These are phyloP conservation scores for Heracleum sosnowskyi DNA, from an alignment of 129 eudicot genomes.

Conservation along the genomic window DNA sequence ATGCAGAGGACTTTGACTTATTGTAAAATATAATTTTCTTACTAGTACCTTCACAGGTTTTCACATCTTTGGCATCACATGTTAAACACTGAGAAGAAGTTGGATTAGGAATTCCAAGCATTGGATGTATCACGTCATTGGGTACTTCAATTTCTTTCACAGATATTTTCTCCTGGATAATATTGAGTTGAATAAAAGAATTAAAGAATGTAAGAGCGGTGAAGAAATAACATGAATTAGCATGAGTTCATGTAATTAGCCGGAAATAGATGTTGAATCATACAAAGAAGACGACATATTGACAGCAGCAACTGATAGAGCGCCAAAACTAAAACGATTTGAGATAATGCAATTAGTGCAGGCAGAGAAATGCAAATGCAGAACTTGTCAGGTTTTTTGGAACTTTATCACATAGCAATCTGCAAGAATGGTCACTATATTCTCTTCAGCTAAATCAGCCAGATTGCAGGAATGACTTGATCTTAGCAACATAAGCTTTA, in stretches of 20 bases:
- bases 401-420: not conserved
- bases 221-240: not conserved
- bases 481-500: not conserved
- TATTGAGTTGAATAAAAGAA: not conserved
- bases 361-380: not conserved
- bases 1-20: not conserved
- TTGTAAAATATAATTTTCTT: not conserved
- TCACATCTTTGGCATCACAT: slow-evolving; percentile 60
- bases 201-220: not conserved
- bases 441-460: not conserved
- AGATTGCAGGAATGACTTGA: not conserved
- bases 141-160: slow-evolving; percentile 39
- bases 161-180: slow-evolving; percentile 50
- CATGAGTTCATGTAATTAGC: not conserved
- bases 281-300: not conserved
- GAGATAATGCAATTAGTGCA: not conserved
- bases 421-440: not conserved
- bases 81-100: slow-evolving; percentile 55
- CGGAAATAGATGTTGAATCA: not conserved
- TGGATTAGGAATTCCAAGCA: slow-evolving; percentile 68
- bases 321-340: not conserved
- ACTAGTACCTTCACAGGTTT: slow-evolving; percentile 73
- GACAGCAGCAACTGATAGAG: not conserved
- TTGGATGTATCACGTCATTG: slow-evolving; percentile 73
- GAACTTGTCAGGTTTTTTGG: not conserved